Evolutionary conservation across 2,329 filamentous ascomycete species (phyloP).

Genomic region (Fusarium falciforme): DNA sequence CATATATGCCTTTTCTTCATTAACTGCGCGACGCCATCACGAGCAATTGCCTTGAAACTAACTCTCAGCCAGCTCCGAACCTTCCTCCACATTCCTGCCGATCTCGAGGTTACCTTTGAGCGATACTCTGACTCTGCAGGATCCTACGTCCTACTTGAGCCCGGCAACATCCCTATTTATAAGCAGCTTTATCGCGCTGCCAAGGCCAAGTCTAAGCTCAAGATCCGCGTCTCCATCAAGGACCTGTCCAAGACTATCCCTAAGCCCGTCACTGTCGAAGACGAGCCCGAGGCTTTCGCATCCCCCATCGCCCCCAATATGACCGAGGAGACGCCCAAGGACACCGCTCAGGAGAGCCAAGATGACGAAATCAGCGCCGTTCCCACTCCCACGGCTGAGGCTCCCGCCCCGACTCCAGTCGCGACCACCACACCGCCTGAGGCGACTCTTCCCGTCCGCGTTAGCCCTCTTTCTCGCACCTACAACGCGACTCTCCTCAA

Average conservation of each 20-base stretch:
- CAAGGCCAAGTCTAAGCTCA: constrained; percentile 98
- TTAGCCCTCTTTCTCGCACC: constrained; percentile 40
- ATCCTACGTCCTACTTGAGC: constrained; percentile 82
- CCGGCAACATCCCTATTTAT: constrained; percentile 83
- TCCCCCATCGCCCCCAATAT: constrained; percentile 15
- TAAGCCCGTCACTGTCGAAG: constrained; percentile 62
- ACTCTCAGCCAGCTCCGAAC: constrained; percentile 48
- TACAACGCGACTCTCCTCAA: constrained; percentile 43
- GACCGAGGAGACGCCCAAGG: constrained; percentile 31
- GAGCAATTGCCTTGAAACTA: constrained; percentile 12
- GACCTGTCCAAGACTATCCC: constrained; percentile 44
- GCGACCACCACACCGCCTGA: constrained; percentile 28
- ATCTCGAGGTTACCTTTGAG: constrained; percentile 73
- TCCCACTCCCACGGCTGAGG: constrained; percentile 31
- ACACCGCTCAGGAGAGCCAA: constrained; percentile 12
- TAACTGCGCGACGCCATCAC: not conserved
- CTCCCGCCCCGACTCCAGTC: constrained; percentile 33
- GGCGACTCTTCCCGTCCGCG: constrained; percentile 39
- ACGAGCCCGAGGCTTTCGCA: constrained; percentile 54
- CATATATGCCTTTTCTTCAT: not conserved
- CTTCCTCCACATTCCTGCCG: constrained; percentile 50
- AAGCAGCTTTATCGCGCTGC: constrained; percentile 97
- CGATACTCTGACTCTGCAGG: constrained; percentile 95
- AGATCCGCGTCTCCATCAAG: constrained; percentile 76
- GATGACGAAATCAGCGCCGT: constrained; percentile 30